phyloP scores from a whole-genome alignment of 2,329 filamentous ascomycete species.

The Colletotrichum chlorophyti region DNA sequence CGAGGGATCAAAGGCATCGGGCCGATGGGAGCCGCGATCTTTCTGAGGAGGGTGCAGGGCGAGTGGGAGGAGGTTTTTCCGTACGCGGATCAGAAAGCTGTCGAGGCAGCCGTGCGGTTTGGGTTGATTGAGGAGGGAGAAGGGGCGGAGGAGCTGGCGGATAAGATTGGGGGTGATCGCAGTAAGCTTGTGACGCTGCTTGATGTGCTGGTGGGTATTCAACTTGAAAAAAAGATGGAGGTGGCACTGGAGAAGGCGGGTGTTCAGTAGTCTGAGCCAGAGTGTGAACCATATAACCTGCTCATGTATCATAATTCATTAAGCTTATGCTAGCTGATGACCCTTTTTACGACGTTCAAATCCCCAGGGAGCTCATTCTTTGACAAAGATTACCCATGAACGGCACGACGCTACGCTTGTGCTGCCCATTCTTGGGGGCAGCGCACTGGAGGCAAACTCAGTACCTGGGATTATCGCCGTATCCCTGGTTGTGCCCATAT shows the following conservation, averaged over 20 bases:
- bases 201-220: conserved; percentile 13
- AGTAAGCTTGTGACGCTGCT: conserved; percentile 2
- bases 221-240: conserved; percentile 7
- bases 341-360: too few species aligned
- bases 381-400: too few species aligned
- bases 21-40: conserved; percentile 3
- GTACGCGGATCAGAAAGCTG: neutral
- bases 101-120: neutral
- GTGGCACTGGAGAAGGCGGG: neutral
- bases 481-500: conserved; percentile 25
- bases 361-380: too few species aligned
- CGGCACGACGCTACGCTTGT: too few species aligned
- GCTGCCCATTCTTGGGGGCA: too few species aligned
- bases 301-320: conserved; percentile 19
- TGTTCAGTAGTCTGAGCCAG: neutral
- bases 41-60: neutral
- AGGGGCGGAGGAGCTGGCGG: neutral
- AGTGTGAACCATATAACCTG: neutral
- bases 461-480: conserved; percentile 33
- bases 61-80: conserved; percentile 7
- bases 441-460: too few species aligned
- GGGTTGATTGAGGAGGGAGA: neutral
- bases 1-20: conserved; percentile 4
- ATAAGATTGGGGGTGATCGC: neutral
- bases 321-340: neutral